A percentile compares a stretch with the other conserved stretches of the same genome.
phyloP scores from a whole-genome alignment of 768 basidiomycete genomes.

The Russula vinacea region DNA sequence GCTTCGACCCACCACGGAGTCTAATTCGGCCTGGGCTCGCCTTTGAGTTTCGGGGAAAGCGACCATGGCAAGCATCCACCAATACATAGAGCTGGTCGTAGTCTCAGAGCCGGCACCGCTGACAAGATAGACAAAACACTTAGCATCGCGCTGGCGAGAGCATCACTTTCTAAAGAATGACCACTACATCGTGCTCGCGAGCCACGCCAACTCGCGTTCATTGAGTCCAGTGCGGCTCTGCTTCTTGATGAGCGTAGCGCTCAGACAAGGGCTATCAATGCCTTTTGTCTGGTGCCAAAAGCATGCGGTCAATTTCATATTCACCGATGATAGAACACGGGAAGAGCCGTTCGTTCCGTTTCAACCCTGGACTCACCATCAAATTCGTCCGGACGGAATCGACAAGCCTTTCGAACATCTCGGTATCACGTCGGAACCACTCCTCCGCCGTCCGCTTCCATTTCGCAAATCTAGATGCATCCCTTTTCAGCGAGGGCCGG shows the following conservation, averaged over 20 bases:
- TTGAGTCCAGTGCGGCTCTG: slow-evolving; percentile 23
- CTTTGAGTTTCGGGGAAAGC: slow-evolving; percentile 29
- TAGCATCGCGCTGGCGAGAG: background rate
- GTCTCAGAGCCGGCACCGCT: slow-evolving; percentile 29
- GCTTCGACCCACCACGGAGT: slow-evolving; percentile 29
- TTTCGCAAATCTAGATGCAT: slow-evolving; percentile 20
- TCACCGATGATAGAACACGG: background rate
- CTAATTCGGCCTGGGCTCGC: slow-evolving; percentile 31
- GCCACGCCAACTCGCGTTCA: slow-evolving; percentile 28
- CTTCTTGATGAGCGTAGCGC: slow-evolving; percentile 23
- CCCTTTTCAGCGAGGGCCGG: too few species aligned
- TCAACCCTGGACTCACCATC: slow-evolving; percentile 15
- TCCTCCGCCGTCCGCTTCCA: slow-evolving; percentile 28
- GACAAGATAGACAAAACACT: background rate
- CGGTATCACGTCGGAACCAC: slow-evolving; percentile 24
- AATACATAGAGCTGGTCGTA: slow-evolving; percentile 24
- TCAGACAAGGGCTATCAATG: slow-evolving; percentile 24
- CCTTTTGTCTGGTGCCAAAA: slow-evolving; percentile 14
- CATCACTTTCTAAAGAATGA: background rate
- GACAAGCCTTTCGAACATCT: slow-evolving; percentile 27
- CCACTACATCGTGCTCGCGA: slow-evolving; percentile 33
- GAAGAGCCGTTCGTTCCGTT: background rate
- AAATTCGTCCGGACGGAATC: slow-evolving; percentile 18
- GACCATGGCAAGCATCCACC: slow-evolving; percentile 32
- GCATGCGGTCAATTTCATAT: background rate